Evolutionary conservation across 2,329 filamentous ascomycete genomes (phyloP).

Genomic region (Clonostachys byssicola): DNA sequence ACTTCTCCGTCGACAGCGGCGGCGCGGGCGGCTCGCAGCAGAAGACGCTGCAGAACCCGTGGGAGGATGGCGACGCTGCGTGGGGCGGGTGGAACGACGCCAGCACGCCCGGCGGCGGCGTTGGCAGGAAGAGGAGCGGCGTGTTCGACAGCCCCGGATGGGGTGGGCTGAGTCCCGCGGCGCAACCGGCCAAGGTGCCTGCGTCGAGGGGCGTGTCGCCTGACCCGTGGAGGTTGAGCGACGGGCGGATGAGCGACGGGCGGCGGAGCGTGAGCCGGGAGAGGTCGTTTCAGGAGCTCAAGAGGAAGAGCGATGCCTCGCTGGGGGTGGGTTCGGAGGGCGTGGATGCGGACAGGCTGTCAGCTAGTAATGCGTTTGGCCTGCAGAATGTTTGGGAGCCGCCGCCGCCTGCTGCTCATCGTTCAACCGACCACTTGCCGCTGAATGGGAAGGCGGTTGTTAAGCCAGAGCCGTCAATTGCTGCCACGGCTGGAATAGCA

Average conservation of each 20-base stretch:
- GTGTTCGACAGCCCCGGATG: constrained; percentile 15
- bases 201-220: constrained; percentile 18
- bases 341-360: neutral
- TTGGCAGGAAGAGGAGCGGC: too few relatives aligned
- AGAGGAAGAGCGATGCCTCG: constrained; percentile 5
- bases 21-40: neutral
- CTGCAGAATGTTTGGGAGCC: neutral
- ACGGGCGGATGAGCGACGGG: constrained; percentile 4
- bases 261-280: constrained; percentile 2
- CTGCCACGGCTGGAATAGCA: too few relatives aligned
- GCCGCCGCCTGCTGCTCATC: neutral
- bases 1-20: constrained; percentile 17
- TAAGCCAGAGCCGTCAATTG: too few relatives aligned
- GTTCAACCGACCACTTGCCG: too few relatives aligned
- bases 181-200: constrained; percentile 7
- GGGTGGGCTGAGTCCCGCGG: constrained; percentile 21
- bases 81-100: constrained; percentile 30
- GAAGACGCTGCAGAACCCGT: constrained; percentile 8
- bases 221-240: constrained; percentile 20
- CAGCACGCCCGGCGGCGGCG: neutral
- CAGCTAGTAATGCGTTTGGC: neutral
- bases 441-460: too few relatives aligned
- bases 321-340: neutral
- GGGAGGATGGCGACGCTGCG: constrained; percentile 22
- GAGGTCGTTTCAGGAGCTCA: constrained; percentile 1